These are phyloP conservation scores for Russula emetica DNA, from an alignment of 768 basidiomycete species.

Conservation along the genomic window DNA sequence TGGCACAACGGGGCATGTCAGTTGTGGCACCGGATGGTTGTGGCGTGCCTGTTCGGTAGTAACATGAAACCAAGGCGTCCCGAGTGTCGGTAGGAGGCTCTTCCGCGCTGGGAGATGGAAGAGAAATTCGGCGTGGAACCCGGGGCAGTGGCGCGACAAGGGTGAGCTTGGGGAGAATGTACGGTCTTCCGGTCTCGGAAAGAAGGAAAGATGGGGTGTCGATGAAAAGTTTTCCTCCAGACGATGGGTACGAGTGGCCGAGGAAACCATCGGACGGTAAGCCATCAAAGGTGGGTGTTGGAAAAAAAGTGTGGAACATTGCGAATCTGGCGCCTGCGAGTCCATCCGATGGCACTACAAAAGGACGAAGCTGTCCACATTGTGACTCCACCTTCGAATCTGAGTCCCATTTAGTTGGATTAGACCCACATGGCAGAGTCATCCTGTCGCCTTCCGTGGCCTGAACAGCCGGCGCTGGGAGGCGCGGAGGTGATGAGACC, in stretches of 20 bases:
- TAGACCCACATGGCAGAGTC: neutral
- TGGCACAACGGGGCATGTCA: neutral
- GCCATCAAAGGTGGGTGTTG: conserved; percentile 10
- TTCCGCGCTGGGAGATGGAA: neutral
- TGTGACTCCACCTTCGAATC: conserved; percentile 12
- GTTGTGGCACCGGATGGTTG: neutral
- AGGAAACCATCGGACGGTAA: conserved; percentile 1
- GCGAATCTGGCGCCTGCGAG: conserved; percentile 9
- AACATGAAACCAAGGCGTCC: neutral
- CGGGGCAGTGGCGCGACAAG: neutral
- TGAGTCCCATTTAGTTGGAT: conserved; percentile 6
- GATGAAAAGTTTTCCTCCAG: conserved; percentile 10
- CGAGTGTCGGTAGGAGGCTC: neutral
- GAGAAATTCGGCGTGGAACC: neutral
- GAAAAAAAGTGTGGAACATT: conserved; percentile 12
- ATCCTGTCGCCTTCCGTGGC: conserved; percentile 18
- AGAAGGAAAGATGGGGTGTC: conserved; percentile 1
- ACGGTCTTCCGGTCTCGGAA: neutral
- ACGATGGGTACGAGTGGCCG: neutral
- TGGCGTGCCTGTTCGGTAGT: neutral
- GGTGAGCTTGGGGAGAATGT: conserved; percentile 6
- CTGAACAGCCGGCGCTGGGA: conserved; percentile 1
- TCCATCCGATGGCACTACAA: conserved; percentile 6
- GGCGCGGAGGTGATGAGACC: conserved; percentile 13
- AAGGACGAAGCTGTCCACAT: conserved; percentile 8